Conservation (phyloP, 306 rosid genomes). For the Ceratonia siliqua region DNA sequence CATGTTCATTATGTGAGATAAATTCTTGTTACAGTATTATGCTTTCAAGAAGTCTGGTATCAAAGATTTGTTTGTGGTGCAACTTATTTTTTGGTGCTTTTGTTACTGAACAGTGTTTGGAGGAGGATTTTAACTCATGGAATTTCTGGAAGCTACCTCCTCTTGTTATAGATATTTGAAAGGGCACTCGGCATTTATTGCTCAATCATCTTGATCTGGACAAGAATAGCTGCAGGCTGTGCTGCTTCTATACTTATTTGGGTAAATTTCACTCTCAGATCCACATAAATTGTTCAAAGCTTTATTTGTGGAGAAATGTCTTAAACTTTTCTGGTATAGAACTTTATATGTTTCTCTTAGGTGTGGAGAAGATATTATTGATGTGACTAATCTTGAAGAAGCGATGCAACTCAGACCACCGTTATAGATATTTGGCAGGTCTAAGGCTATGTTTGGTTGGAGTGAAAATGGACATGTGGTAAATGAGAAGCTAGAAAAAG, state of each 20-base stretch:
- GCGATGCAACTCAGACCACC: neutral
- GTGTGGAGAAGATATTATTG: neutral
- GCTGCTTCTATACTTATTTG: slow-evolving; percentile 26
- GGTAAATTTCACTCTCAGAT: slow-evolving; percentile 45
- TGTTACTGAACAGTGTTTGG: slow-evolving; percentile 34
- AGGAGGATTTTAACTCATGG: slow-evolving; percentile 97
- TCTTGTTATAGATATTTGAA: slow-evolving; percentile 48
- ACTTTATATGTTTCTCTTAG: neutral
- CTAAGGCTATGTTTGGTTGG: too few species aligned
- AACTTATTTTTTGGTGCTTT: neutral
- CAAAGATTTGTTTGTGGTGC: neutral
- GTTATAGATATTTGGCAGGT: neutral
- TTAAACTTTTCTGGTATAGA: neutral
- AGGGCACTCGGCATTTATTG: slow-evolving; percentile 15
- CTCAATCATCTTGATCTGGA: slow-evolving; percentile 30
- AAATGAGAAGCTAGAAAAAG: too few species aligned
- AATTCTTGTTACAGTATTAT: slow-evolving; percentile 6
- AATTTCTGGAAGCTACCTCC: slow-evolving; percentile 90
- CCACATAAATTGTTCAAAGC: slow-evolving; percentile 6
- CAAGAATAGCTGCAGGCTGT: slow-evolving; percentile 32
- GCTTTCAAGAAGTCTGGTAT: slow-evolving; percentile 1
- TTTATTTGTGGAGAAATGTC: too few species aligned
- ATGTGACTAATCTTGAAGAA: neutral
- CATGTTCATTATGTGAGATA: slow-evolving; percentile 17
- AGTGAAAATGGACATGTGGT: too few species aligned